Evolutionary conservation across 306 rosid species (phyloP).

Genomic region (Prunus campanulata): DNA sequence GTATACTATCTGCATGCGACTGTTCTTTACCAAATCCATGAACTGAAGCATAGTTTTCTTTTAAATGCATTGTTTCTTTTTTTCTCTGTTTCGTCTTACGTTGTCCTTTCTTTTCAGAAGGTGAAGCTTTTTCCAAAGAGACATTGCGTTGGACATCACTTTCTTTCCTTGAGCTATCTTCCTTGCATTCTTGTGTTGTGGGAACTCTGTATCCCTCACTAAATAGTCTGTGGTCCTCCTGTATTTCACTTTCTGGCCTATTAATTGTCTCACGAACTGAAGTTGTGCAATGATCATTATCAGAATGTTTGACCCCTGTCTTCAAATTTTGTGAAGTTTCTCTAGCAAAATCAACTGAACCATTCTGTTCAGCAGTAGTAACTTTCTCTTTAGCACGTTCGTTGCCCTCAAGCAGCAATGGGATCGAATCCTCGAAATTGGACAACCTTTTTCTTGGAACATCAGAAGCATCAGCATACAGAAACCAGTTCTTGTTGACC

Average conservation of each 20-base stretch:
- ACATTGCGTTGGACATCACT: neutral
- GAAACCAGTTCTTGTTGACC: constrained; percentile 28
- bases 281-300: constrained; percentile 1
- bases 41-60: constrained; percentile 4
- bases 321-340: constrained; percentile 10
- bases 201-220: neutral
- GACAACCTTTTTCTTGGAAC: neutral
- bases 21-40: constrained; percentile 26
- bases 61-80: neutral
- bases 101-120: constrained; percentile 8
- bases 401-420: constrained; percentile 7
- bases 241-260: neutral
- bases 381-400: constrained; percentile 10
- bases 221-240: neutral
- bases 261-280: neutral
- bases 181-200: neutral
- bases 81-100: constrained; percentile 1
- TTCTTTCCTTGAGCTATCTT: neutral
- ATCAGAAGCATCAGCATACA: constrained; percentile 33
- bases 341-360: constrained; percentile 11
- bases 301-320: constrained; percentile 5
- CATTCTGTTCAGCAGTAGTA: neutral
- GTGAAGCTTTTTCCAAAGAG: constrained; percentile 1
- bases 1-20: constrained; percentile 22
- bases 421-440: neutral